These are phyloP conservation scores for Tetraselmis striata DNA, from an alignment of 139 green algal species.

Conservation along the genomic window DNA sequence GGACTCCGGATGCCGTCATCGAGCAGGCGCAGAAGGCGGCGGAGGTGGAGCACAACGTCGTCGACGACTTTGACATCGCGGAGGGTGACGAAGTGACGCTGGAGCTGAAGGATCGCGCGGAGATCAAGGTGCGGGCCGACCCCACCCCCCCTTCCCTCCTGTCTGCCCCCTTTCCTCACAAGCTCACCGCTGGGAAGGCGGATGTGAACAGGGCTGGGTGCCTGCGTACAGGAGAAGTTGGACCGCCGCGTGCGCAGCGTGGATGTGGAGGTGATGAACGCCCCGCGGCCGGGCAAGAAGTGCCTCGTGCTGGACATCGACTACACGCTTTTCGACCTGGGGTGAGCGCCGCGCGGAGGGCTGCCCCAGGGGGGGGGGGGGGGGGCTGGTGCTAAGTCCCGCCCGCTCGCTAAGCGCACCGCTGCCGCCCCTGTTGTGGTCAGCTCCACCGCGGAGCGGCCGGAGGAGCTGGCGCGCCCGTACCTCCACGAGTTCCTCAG, in stretches of 20 bases:
- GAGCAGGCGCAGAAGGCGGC: constrained; percentile 31
- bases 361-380: not conserved
- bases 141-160: too few relatives aligned
- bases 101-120: constrained; percentile 41
- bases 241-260: constrained; percentile 38
- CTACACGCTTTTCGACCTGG: constrained; percentile 94
- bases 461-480: constrained; percentile 74
- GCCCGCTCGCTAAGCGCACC: too few relatives aligned
- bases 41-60: constrained; percentile 61
- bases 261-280: constrained; percentile 64
- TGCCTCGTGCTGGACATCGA: constrained; percentile 87
- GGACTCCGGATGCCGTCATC: constrained; percentile 56
- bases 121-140: constrained; percentile 44
- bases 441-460: constrained; percentile 64
- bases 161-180: too few relatives aligned
- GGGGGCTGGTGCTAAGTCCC: not conserved
- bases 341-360: constrained; percentile 16
- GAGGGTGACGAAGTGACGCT: constrained; percentile 32
- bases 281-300: constrained; percentile 80
- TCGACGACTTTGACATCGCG: constrained; percentile 79
- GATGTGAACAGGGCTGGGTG: not conserved
- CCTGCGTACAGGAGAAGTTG: constrained; percentile 60
- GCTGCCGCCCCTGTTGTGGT: not conserved
- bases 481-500: constrained; percentile 88
- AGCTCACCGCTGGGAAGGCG: not conserved